Evolutionary conservation across 331 rosid genomes (phyloP).

Genomic region (Stylosanthes scabra): DNA sequence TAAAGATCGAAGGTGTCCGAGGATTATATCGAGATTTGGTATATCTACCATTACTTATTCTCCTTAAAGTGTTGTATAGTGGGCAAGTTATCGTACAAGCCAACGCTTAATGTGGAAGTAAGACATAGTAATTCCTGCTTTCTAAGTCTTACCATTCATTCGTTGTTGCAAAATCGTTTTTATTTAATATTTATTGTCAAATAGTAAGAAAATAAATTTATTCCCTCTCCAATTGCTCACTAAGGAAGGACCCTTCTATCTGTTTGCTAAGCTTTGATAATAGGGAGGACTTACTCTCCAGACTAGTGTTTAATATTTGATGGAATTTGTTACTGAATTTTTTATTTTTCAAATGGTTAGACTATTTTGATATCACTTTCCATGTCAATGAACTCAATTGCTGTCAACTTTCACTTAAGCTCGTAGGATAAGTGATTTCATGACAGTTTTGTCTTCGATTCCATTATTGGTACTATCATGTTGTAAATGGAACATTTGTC

Average conservation of each 20-base stretch:
- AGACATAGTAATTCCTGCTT: slow-evolving; percentile 47
- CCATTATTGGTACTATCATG: background rate
- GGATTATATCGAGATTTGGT: slow-evolving; percentile 94
- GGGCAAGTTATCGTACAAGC: slow-evolving; percentile 99
- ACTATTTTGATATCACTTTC: background rate
- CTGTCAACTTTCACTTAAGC: background rate
- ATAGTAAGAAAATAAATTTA: background rate
- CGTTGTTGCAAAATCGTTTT: background rate
- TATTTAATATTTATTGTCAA: slow-evolving; percentile 17
- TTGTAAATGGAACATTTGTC: slow-evolving; percentile 18
- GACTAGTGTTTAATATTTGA: slow-evolving; percentile 2
- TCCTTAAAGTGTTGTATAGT: slow-evolving; percentile 97
- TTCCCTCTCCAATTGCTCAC: background rate
- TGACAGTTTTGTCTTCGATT: background rate
- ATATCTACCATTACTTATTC: slow-evolving; percentile 88
- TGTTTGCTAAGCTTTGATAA: slow-evolving; percentile 11
- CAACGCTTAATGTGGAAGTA: slow-evolving; percentile 97
- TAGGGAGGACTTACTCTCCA: background rate
- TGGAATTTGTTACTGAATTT: background rate
- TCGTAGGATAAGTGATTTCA: no score
- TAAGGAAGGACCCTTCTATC: background rate
- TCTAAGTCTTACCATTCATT: slow-evolving; percentile 9
- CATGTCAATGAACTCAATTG: slow-evolving; percentile 13
- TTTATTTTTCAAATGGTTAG: background rate
- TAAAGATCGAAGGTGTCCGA: slow-evolving; percentile 72